Percentiles rank a stretch among this genome's conserved stretches.
Conservation (phyloP, 805 yeast species). For the Torulaspora maleeae region DNA sequence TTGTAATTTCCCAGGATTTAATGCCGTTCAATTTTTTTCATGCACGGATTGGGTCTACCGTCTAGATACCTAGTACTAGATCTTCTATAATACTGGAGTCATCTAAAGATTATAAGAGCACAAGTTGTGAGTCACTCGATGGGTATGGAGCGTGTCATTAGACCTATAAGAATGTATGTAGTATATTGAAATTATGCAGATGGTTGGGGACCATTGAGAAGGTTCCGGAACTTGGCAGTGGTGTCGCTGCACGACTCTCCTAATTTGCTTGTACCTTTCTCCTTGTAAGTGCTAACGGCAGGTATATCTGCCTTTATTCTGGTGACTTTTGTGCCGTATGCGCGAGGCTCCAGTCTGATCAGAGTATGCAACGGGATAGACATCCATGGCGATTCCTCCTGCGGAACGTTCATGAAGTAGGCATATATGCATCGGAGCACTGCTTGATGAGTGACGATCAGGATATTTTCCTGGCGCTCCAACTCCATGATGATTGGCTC, state of each 20-base stretch:
- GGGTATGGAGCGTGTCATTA: not conserved
- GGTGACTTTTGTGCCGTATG: slow-evolving; percentile 82
- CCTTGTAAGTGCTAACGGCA: slow-evolving; percentile 94
- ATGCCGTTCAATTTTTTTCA: not conserved
- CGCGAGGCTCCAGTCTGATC: slow-evolving; percentile 91
- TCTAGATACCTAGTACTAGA: too few species aligned
- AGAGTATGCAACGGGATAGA: slow-evolving; percentile 94
- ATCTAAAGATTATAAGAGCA: not conserved
- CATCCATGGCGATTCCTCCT: slow-evolving; percentile 98
- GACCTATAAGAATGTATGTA: not conserved
- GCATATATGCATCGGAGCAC: slow-evolving; percentile 95
- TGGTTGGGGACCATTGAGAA: slow-evolving; percentile 19
- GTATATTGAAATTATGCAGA: slow-evolving; percentile 6
- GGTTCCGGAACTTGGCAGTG: slow-evolving; percentile 17
- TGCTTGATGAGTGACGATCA: slow-evolving; percentile 96
- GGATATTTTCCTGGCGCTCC: slow-evolving; percentile 92
- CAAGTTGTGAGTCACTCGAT: too few species aligned
- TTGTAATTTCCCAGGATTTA: not conserved
- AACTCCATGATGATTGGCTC: slow-evolving; percentile 98
- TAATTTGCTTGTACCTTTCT: slow-evolving; percentile 69
- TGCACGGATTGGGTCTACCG: not conserved
- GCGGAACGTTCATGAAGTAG: slow-evolving; percentile 97
- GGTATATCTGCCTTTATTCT: slow-evolving; percentile 94
- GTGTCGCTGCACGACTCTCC: slow-evolving; percentile 35
- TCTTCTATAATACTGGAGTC: not conserved